A percentile compares a stretch with the other conserved stretches of the same genome.
phyloP scores from a whole-genome alignment of 2,329 filamentous ascomycete species.

The Clonostachys byssicola region DNA sequence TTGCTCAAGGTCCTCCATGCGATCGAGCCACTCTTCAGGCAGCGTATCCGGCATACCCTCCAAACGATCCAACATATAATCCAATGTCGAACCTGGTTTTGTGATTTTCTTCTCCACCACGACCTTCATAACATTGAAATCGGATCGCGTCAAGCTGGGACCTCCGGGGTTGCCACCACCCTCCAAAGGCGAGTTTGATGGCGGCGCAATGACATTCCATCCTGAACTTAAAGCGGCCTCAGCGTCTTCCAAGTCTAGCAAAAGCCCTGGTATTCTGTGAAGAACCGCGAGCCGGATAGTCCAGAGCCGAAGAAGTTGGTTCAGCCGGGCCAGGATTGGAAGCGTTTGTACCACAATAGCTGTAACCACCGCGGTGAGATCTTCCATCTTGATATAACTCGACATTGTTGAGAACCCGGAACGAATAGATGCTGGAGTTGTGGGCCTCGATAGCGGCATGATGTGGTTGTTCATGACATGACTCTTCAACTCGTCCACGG shows the following conservation, averaged over 20 bases:
- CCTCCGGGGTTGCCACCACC: conserved; percentile 9
- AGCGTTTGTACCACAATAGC: conserved; percentile 87
- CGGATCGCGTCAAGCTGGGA: conserved; percentile 30
- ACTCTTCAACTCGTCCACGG: conserved; percentile 83
- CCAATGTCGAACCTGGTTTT: conserved; percentile 67
- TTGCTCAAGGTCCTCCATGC: conserved; percentile 75
- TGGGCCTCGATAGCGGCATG: conserved; percentile 40
- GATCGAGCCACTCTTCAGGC: conserved; percentile 82
- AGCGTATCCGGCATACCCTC: conserved; percentile 82
- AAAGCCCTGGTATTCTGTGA: conserved; percentile 64
- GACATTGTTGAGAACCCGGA: conserved; percentile 38
- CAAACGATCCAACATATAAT: conserved; percentile 80
- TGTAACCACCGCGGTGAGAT: conserved; percentile 85
- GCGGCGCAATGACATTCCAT: conserved; percentile 54
- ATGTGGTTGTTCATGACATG: conserved; percentile 82
- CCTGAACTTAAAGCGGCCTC: conserved; percentile 61
- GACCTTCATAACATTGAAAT: conserved; percentile 54
- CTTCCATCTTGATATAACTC: conserved; percentile 71
- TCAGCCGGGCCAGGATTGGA: conserved; percentile 73
- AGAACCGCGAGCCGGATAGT: conserved; percentile 71
- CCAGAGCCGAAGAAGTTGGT: conserved; percentile 74
- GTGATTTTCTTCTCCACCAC: conserved; percentile 67
- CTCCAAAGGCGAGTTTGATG: conserved; percentile 7
- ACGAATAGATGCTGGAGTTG: conserved; percentile 23
- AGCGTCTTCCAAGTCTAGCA: conserved; percentile 62